Conservation (phyloP, 768 basidiomycete genomes). For the Suillus ampliporus region DNA sequence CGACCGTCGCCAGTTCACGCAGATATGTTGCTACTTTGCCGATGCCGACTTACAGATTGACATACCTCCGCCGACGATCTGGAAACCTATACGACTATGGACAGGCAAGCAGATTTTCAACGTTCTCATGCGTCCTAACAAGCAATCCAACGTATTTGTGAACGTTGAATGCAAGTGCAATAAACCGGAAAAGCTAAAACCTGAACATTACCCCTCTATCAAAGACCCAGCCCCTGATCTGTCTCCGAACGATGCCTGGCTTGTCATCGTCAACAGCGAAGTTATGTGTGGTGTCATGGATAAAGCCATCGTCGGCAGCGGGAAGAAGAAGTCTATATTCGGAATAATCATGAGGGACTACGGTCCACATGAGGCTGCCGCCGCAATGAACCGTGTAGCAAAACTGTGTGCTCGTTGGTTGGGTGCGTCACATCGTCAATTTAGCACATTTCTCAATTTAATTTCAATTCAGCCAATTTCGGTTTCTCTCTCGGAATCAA, state of each 20-base stretch:
- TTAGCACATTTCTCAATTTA: constrained; percentile 15
- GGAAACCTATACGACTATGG: constrained; percentile 93
- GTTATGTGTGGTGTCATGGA: constrained; percentile 99
- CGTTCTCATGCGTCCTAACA: constrained; percentile 94
- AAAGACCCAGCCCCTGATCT: constrained; percentile 73
- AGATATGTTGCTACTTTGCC: constrained; percentile 93
- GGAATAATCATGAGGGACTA: constrained; percentile 98
- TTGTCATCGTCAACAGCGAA: constrained; percentile 96
- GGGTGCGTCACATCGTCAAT: constrained; percentile 53
- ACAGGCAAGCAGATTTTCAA: constrained; percentile 99
- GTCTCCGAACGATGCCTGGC: constrained; percentile 96
- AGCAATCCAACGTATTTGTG: constrained; percentile 77
- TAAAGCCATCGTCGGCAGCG: constrained; percentile 95
- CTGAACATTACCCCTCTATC: constrained; percentile 63
- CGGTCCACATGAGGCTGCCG: constrained; percentile 91
- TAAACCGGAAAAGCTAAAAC: constrained; percentile 79
- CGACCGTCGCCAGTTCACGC: constrained; percentile 92
- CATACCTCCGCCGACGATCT: constrained; percentile 92
- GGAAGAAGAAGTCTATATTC: constrained; percentile 99
- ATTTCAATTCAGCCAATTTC: constrained; percentile 77
- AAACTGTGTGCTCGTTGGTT: constrained; percentile 96
- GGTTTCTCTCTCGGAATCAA: constrained; percentile 99
- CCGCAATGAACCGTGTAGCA: constrained; percentile 94
- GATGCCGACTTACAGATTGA: constrained; percentile 94
- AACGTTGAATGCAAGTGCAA: constrained; percentile 97